Percentiles rank a stretch among this genome's conserved stretches.
Evolutionary conservation across 257 asterid genomes (phyloP).

Genomic region (Linaria vulgaris): DNA sequence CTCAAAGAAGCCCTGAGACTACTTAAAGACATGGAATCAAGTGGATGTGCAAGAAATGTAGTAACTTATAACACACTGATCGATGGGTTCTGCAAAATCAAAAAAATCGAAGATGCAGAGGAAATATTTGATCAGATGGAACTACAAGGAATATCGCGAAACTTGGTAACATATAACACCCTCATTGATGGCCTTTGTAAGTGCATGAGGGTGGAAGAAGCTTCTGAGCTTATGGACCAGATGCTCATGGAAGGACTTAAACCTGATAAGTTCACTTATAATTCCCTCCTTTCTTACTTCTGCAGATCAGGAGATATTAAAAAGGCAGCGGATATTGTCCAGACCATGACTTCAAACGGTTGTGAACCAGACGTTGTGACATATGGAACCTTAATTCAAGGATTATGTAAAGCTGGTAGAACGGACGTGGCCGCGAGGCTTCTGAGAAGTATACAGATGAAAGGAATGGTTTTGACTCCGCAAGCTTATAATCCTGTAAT

Average conservation of each 20-base stretch:
- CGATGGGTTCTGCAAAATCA: conserved; percentile 78
- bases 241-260: conserved; percentile 82
- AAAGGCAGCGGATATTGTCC: conserved; percentile 85
- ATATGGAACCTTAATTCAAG: conserved; percentile 77
- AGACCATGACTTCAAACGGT: conserved; percentile 72
- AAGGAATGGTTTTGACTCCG: conserved; percentile 76
- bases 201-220: conserved; percentile 72
- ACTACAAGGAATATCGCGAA: conserved; percentile 73
- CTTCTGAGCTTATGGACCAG: conserved; percentile 88
- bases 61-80: conserved; percentile 75
- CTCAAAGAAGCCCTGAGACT: conserved; percentile 62
- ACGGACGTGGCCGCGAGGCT: conserved; percentile 66
- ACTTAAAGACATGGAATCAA: conserved; percentile 82
- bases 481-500: conserved; percentile 83
- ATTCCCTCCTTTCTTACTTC: conserved; percentile 72
- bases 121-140: conserved; percentile 92
- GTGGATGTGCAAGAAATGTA: conserved; percentile 71
- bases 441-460: conserved; percentile 75
- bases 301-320: conserved; percentile 78
- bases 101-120: conserved; percentile 75
- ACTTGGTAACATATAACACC: conserved; percentile 75
- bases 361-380: conserved; percentile 86
- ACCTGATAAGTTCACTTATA: conserved; percentile 79
- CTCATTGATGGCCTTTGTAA: conserved; percentile 86
- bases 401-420: conserved; percentile 82